Evolutionary conservation across 805 yeast genomes (phyloP), one percentile per base, ranked within the genome.

Genomic region (Cyberlindnera maclurae): DNA sequence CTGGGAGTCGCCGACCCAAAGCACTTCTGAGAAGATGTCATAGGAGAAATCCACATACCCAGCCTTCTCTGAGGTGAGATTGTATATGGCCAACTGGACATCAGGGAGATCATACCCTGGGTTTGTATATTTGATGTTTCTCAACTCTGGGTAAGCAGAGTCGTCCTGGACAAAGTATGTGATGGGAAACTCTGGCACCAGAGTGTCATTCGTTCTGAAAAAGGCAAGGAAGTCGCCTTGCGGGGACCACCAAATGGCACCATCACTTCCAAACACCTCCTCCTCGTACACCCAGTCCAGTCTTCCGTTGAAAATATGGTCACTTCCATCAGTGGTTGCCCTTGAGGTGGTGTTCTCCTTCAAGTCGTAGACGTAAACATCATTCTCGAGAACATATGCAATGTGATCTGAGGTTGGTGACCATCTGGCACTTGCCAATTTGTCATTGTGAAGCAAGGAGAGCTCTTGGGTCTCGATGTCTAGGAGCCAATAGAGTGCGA

Each of bases 271-370:
- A 38, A 83, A 70, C 1, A 87, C 93, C 59, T 87, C 96, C 49
- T 87, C 96, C 54, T 88, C 96, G 50, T 87, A 87, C 7, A 86
- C 94, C 96, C 96, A 87, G 55, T 87, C 96, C 0, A 96, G 94
- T 44, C 80, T 79, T 3, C 96, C 96, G 55, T 88, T 82, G 61
- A 87, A 86, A 7, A 85, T 66, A 45, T 75, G 70, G 2, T 66
- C 70, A 26, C 79, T 77, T 12, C 95, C 95, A 52, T 83, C 93
- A 30, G 44, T 43, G 0, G 96, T 83, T 45, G 77, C 79, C 5
- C 51, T 62, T 0, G 63, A 50, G 1, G 63, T 46, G 15, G 56
- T 15, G 27, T 46, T 41, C 44, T 55, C 31, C 4, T 37, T 33
- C 2, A 64, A 42, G 27, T 74, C 67, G 39, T 70, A 71, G 8